Conservation (phyloP, 2,329 filamentous ascomycete genomes). For the Curvularia hawaiiensis region DNA sequence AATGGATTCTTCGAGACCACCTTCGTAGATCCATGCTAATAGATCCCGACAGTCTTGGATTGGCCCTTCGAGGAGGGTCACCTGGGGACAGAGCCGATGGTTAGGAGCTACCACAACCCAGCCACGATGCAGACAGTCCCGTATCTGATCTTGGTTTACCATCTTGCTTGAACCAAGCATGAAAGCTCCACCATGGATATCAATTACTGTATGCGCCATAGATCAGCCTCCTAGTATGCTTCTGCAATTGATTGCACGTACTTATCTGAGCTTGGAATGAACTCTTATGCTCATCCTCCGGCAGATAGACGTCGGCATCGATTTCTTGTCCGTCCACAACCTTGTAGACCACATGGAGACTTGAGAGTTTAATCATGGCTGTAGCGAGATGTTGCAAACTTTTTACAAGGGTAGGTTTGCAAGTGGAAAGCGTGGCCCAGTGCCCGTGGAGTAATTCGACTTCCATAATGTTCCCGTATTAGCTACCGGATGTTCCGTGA, state of each 20-base stretch:
- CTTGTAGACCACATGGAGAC: slow-evolving; percentile 6
- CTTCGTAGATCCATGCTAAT: slow-evolving; percentile 16
- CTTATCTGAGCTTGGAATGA: not conserved
- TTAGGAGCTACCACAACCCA: slow-evolving; percentile 20
- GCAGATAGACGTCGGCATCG: not conserved
- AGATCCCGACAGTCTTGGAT: slow-evolving; percentile 21
- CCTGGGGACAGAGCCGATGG: slow-evolving; percentile 23
- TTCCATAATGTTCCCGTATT: not conserved
- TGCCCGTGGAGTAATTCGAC: not conserved
- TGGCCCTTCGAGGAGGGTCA: slow-evolving; percentile 17
- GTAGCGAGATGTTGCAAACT: not conserved
- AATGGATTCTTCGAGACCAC: slow-evolving; percentile 9
- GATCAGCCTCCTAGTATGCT: not conserved
- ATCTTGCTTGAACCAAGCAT: not conserved
- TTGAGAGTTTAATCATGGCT: not conserved
- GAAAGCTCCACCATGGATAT: not conserved
- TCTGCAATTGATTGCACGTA: not conserved
- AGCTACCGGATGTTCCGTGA: not conserved
- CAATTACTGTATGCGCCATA: not conserved
- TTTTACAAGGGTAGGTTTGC: not conserved
- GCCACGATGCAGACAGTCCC: slow-evolving; percentile 14
- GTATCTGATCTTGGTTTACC: slow-evolving; percentile 22
- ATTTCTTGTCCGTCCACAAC: not conserved
- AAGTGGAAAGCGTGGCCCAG: not conserved
- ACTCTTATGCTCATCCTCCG: no score